These are phyloP conservation scores for Pisolithus microcarpus DNA, from an alignment of 768 basidiomycete species.

Conservation along the genomic window DNA sequence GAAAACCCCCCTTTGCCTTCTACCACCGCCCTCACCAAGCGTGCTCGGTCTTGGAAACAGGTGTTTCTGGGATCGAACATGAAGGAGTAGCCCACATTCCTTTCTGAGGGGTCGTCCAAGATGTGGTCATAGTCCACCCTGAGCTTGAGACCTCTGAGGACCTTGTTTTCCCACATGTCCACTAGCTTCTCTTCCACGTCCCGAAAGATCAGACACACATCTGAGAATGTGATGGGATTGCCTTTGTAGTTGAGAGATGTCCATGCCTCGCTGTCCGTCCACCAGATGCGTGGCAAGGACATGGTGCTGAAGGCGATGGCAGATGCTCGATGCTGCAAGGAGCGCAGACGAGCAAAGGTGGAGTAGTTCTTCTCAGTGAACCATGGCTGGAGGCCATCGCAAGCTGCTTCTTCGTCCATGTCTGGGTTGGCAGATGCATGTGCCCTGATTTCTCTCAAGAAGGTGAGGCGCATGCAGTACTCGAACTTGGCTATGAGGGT, in stretches of 20 bases:
- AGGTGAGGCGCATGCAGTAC: conserved; percentile 5
- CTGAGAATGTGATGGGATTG: too few relatives aligned
- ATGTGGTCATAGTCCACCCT: too few relatives aligned
- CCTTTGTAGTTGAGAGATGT: too few relatives aligned
- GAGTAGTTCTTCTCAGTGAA: neutral
- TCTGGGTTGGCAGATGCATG: neutral
- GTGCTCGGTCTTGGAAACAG: too few relatives aligned
- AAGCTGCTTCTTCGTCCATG: neutral
- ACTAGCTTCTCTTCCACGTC: too few relatives aligned
- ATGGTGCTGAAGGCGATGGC: neutral
- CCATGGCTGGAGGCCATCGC: neutral
- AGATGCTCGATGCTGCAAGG: conserved; percentile 2
- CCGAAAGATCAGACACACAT: too few relatives aligned
- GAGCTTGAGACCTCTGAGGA: too few relatives aligned
- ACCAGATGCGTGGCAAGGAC: neutral
- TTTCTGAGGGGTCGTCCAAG: too few relatives aligned
- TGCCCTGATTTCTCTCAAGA: neutral
- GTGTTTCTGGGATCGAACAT: too few relatives aligned
- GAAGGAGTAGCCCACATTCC: too few relatives aligned
- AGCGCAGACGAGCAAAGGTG: neutral
- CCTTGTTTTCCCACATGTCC: too few relatives aligned
- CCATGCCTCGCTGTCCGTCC: too few relatives aligned
- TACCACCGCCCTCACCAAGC: neutral
- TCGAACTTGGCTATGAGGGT: neutral
- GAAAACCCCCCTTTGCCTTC: neutral